phyloP scores from a whole-genome alignment of 2,329 filamentous ascomycete genomes.

The Hymenoscyphus infarciens region DNA sequence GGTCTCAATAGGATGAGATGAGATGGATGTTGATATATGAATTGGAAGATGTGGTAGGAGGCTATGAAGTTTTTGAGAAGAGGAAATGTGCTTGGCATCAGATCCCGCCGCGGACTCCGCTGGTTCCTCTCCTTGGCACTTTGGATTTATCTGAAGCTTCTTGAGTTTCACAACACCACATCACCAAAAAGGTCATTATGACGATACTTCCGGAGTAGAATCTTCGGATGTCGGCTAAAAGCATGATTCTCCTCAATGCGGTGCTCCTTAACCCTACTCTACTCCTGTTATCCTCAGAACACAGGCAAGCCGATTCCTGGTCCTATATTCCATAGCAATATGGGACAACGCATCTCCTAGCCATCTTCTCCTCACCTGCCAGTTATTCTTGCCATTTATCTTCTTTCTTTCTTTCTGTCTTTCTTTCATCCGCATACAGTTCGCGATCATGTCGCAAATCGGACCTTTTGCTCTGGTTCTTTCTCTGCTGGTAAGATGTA shows the following conservation, averaged over 20 bases:
- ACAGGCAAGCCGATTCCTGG: background rate
- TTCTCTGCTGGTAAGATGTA: conserved; percentile 18
- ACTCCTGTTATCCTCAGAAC: background rate
- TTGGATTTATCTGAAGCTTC: background rate
- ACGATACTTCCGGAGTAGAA: background rate
- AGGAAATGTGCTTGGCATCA: background rate
- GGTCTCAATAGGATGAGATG: too few species aligned
- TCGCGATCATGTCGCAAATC: conserved; percentile 17
- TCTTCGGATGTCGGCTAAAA: background rate
- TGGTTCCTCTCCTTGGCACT: background rate
- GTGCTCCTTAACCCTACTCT: too few species aligned
- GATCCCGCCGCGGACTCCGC: background rate
- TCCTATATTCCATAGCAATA: too few species aligned
- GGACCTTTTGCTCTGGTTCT: conserved; percentile 20
- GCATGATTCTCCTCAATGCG: conserved; percentile 1
- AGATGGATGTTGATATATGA: background rate
- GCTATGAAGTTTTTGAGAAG: background rate
- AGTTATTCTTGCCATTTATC: background rate
- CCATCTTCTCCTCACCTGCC: too few species aligned
- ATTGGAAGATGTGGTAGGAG: background rate
- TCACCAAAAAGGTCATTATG: background rate
- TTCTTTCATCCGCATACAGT: background rate
- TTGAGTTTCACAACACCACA: background rate
- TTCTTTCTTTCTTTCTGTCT: background rate
- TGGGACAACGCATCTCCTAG: too few species aligned